A percentile compares a stretch with the other conserved stretches of the same genome.
These are phyloP conservation scores for Volvox carteri DNA, from an alignment of 163 green algal species.

Conservation along the genomic window DNA sequence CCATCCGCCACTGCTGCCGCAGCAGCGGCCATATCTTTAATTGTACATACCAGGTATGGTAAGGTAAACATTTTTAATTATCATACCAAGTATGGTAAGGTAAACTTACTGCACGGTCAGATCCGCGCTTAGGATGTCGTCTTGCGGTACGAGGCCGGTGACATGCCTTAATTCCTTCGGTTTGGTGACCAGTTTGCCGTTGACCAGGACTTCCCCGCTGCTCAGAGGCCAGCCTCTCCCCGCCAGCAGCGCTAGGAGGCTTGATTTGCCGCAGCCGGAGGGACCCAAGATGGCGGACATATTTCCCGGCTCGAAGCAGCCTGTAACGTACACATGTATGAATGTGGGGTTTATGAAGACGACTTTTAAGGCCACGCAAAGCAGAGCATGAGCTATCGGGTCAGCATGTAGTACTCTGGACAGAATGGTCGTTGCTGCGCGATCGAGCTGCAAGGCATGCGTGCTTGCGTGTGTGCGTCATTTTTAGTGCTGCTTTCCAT, in stretches of 20 bases:
- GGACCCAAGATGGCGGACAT: constrained; percentile 61
- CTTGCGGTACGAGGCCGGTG: constrained; percentile 61
- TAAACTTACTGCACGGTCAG: constrained; percentile 23
- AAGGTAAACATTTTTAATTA: not conserved
- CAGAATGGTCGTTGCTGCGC: no score
- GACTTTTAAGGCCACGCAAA: not conserved
- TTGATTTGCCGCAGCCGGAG: constrained; percentile 63
- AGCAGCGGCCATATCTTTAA: not conserved
- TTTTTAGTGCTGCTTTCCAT: no score
- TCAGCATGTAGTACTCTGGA: not conserved
- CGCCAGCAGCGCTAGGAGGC: constrained; percentile 53
- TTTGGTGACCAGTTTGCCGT: constrained; percentile 14
- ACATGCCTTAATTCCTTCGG: not conserved
- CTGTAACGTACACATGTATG: not conserved
- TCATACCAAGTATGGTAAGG: no score
- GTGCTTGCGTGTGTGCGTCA: no score
- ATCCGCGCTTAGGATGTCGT: constrained; percentile 51
- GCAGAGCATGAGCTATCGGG: not conserved
- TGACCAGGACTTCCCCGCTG: not conserved
- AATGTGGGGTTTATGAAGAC: not conserved
- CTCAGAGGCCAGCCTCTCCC: constrained; percentile 16
- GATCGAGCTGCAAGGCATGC: no score
- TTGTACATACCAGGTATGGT: not conserved
- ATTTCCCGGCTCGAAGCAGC: constrained; percentile 40
- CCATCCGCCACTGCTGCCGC: not conserved